Evolutionary conservation across 306 rosid genomes (phyloP), one percentile per base, ranked within the genome.

Genomic region (Medicago arabica): DNA sequence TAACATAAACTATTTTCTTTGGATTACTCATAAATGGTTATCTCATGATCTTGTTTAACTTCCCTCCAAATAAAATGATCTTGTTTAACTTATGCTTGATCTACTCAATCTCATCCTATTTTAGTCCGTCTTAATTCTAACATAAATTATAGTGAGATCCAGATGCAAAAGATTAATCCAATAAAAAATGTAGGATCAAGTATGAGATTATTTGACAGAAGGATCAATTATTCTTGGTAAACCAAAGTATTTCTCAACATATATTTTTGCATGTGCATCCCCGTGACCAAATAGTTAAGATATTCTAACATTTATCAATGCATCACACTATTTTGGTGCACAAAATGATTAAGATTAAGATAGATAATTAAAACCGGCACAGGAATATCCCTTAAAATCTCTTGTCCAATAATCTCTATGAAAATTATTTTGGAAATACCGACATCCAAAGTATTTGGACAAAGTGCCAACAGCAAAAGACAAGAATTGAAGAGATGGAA

Each of bases 381-480:
- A 54, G 8, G 60, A 54, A 53, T 53, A 57, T 58, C 64, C 38
- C 38, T 58, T 57, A 11, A 58, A 58, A 58, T 54, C 61, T 55
- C 31, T 28, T 10, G 61, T 55, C 31, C 12, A 18, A 55, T 15
- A 55, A 55, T 55, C 61, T 55, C 61, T 55, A 55, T 19, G 7
- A 18, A 55, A 18, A 55, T 55, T 18, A 55, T 19, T 55, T 55
- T 4, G 31, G 61, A 55, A 19, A 19, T 15, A 55, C 25, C 28
- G 61, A 55, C 51, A 46, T 67, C 21, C 6, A 46, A 67, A 21
- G 8, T 7, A 46, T 23, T 49, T 28, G 61, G 67, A 74, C 60
- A 46, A 49, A 11, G 60, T 54, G 39, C 53, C 53, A 36, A 50
- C 16, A 38, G 64, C 65, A 63, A 21, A 38, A 9, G 43, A 19